phyloP scores from a whole-genome alignment of 148 eudicot genomes.

The Hydrangea macrophylla region DNA sequence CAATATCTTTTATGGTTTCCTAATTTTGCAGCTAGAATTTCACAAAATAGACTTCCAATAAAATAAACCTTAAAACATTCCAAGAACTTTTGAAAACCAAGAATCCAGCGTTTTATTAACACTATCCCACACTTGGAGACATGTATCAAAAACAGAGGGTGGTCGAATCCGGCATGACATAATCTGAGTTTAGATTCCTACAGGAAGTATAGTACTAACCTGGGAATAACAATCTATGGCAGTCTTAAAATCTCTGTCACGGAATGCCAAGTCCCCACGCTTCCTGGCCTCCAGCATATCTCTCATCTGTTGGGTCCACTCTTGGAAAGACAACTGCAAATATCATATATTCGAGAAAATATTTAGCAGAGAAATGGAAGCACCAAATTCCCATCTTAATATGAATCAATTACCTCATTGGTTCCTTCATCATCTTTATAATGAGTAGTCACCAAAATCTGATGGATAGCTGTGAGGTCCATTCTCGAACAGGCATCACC shows the following conservation, averaged over 20 bases:
- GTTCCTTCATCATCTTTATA: constrained; percentile 90
- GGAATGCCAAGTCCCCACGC: constrained; percentile 78
- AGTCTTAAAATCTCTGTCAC: constrained; percentile 72
- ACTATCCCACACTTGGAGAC: no score
- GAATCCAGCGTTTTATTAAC: no score
- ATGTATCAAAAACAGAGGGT: no score
- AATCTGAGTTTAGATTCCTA: neutral
- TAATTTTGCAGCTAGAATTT: no score
- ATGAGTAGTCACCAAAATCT: constrained; percentile 56
- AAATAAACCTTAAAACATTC: no score
- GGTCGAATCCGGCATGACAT: no score
- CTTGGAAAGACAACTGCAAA: constrained; percentile 89
- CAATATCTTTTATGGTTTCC: no score
- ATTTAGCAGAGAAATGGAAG: no score
- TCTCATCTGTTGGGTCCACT: constrained; percentile 94
- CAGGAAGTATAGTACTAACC: constrained; percentile 26
- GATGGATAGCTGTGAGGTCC: constrained; percentile 94
- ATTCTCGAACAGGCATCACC: constrained; percentile 90
- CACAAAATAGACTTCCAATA: no score
- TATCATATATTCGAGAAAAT: no score
- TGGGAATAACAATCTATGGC: constrained; percentile 84
- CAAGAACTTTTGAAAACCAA: no score
- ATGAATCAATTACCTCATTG: constrained; percentile 61
- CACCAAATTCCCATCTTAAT: no score
- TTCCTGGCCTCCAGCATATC: constrained; percentile 86